These are phyloP conservation scores for Yarrowia sp. DNA, from an alignment of 805 yeast species.

Conservation along the genomic window DNA sequence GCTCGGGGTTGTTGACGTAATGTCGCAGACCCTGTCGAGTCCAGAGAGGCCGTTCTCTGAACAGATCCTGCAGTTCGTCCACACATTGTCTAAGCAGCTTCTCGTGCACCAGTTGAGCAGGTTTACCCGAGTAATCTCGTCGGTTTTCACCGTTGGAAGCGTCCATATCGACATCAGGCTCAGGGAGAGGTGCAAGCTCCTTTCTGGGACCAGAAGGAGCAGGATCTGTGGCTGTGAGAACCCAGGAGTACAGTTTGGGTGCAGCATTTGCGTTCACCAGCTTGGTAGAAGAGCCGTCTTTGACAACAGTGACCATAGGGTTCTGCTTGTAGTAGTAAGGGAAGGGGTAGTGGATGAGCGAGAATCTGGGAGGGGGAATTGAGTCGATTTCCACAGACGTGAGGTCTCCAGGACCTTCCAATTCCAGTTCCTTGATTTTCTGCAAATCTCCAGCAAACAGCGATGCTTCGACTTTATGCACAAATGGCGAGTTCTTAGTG, in stretches of 20 bases:
- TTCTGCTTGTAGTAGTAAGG: conserved; percentile 80
- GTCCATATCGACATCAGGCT: conserved; percentile 6
- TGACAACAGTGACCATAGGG: conserved; percentile 61
- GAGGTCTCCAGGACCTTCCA: conserved; percentile 43
- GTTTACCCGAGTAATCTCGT: conserved; percentile 24
- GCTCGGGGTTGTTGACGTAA: conserved; percentile 43
- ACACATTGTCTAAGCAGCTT: conserved; percentile 51
- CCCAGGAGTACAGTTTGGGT: conserved; percentile 48
- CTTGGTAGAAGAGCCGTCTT: conserved; percentile 51
- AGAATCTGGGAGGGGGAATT: conserved; percentile 87
- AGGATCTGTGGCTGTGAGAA: conserved; percentile 50
- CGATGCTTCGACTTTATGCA: conserved; percentile 53
- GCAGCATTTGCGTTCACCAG: conserved; percentile 49
- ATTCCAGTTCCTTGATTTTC: conserved; percentile 53
- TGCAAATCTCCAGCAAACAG: conserved; percentile 55
- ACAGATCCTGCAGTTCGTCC: conserved; percentile 54
- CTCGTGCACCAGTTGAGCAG: conserved; percentile 52
- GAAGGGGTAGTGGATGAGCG: conserved; percentile 77
- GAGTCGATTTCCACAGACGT: conserved; percentile 57
- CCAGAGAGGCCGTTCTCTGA: conserved; percentile 83
- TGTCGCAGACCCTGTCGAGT: conserved; percentile 67
- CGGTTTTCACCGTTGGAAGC: conserved; percentile 9
- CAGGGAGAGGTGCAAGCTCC: conserved; percentile 46
- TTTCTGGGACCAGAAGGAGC: conserved; percentile 48
- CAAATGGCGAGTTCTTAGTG: conserved; percentile 63